These are phyloP conservation scores for Moesziomyces sp. DNA, from an alignment of 1,284 basidiomycete genomes.

Conservation along the genomic window DNA sequence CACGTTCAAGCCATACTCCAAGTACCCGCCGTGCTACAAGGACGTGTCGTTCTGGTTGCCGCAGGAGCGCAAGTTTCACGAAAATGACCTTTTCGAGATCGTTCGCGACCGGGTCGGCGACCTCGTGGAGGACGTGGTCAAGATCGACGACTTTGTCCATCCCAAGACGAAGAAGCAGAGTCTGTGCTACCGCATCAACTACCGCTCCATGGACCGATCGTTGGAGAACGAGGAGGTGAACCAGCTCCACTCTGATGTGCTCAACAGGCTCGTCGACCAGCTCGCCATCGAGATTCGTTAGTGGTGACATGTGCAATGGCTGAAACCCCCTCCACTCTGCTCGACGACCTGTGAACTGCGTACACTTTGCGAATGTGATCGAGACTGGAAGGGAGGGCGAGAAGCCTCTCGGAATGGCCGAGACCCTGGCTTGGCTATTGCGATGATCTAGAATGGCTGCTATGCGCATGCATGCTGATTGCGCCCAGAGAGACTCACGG, in stretches of 20 bases:
- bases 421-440: no score
- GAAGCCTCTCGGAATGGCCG: no score
- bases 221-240: constrained; percentile 92
- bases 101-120: constrained; percentile 92
- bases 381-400: no score
- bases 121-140: constrained; percentile 87
- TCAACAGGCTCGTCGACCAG: constrained; percentile 68
- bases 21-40: constrained; percentile 66
- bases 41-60: constrained; percentile 74
- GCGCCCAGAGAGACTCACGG: no score
- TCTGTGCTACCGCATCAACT: constrained; percentile 90
- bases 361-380: no score
- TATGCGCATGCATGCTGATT: no score
- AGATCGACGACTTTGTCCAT: constrained; percentile 90
- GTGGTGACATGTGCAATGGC: no score
- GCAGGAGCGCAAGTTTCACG: constrained; percentile 74
- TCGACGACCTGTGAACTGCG: no score
- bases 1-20: constrained; percentile 66
- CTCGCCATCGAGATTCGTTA: constrained; percentile 66
- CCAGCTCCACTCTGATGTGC: constrained; percentile 74
- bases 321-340: no score
- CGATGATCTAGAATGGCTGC: no score
- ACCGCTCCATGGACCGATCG: constrained; percentile 95
- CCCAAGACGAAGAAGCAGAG: constrained; percentile 85
- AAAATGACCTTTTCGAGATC: constrained; percentile 96